Percentiles rank a stretch among this genome's conserved stretches.
Evolutionary conservation across 129 eudicot species (phyloP).

Genomic region (Gnaphalium uliginosum): DNA sequence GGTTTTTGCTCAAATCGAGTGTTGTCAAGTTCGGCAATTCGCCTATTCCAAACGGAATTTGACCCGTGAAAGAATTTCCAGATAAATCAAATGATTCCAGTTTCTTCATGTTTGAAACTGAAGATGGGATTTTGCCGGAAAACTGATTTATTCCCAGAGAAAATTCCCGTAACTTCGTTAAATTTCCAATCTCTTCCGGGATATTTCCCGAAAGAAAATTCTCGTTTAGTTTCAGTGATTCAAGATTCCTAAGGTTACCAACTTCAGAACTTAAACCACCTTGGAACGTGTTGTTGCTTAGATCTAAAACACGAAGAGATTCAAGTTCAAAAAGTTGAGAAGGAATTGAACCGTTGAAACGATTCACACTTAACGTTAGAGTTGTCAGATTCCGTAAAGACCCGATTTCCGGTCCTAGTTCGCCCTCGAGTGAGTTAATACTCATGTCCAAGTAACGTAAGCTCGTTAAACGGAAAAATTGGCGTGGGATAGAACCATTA

Average conservation of each 20-base stretch:
- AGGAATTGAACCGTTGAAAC: constrained; percentile 43
- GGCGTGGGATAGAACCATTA: constrained; percentile 41
- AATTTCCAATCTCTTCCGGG: constrained; percentile 45
- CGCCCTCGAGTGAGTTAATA: constrained; percentile 41
- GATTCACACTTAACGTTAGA: constrained; percentile 34
- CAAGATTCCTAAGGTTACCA: constrained; percentile 39
- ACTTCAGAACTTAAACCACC: constrained; percentile 44
- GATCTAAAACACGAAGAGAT: constrained; percentile 40
- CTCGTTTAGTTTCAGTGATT: constrained; percentile 36
- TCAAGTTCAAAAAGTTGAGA: constrained; percentile 29
- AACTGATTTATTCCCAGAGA: constrained; percentile 44
- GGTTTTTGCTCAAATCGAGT: constrained; percentile 32
- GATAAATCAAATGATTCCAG: constrained; percentile 42
- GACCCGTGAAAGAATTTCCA: constrained; percentile 35
- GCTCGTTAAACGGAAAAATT: constrained; percentile 34
- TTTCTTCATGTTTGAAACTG: constrained; percentile 36
- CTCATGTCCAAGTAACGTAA: constrained; percentile 48
- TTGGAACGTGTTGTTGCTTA: constrained; percentile 39
- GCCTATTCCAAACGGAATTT: constrained; percentile 48
- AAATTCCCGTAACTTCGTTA: constrained; percentile 39
- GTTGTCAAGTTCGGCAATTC: constrained; percentile 36
- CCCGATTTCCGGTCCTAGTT: constrained; percentile 30
- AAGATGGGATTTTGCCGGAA: constrained; percentile 41
- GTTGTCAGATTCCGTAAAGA: constrained; percentile 33
- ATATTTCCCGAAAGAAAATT: constrained; percentile 43